Evolutionary conservation across 495 filamentous ascomycete genomes (phyloP).

Genomic region (Thozetella sp.): DNA sequence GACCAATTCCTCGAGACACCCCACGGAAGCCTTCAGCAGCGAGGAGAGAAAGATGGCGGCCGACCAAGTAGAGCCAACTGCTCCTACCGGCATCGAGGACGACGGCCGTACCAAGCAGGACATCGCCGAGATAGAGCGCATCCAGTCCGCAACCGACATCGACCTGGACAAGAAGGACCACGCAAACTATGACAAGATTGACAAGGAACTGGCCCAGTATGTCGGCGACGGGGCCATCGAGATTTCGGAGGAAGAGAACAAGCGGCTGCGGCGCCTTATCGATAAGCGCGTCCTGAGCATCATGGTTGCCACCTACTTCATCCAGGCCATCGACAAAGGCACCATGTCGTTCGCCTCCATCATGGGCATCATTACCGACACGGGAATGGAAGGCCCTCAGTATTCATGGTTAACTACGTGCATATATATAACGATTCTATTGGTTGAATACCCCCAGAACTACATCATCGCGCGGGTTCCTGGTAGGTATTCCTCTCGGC

Average conservation of each 20-base stretch:
- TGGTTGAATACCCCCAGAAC: slow-evolving; percentile 57
- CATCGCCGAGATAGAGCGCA: slow-evolving; percentile 51
- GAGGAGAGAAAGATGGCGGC: not conserved
- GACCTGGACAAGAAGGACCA: slow-evolving; percentile 40
- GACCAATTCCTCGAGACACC: too few relatives aligned
- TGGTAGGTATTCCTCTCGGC: too few relatives aligned
- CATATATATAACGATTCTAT: slow-evolving; percentile 54
- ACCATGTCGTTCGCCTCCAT: slow-evolving; percentile 71
- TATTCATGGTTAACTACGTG: slow-evolving; percentile 56
- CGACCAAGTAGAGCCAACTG: not conserved
- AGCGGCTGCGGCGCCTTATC: slow-evolving; percentile 50
- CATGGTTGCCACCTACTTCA: slow-evolving; percentile 65
- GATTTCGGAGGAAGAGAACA: slow-evolving; percentile 56
- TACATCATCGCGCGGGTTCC: slow-evolving; percentile 53
- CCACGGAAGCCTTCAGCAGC: too few relatives aligned
- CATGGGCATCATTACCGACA: slow-evolving; percentile 65
- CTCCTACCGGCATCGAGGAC: slow-evolving; percentile 1
- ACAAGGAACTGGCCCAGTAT: slow-evolving; percentile 67
- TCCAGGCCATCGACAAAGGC: slow-evolving; percentile 75
- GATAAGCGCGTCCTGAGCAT: slow-evolving; percentile 50
- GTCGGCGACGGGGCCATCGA: slow-evolving; percentile 47
- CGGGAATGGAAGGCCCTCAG: slow-evolving; percentile 51
- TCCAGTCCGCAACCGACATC: slow-evolving; percentile 19
- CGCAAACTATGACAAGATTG: slow-evolving; percentile 55
- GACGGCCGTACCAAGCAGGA: slow-evolving; percentile 31